These are phyloP conservation scores for Exophiala calicioides DNA, from an alignment of 2,329 filamentous ascomycete species.

Conservation along the genomic window DNA sequence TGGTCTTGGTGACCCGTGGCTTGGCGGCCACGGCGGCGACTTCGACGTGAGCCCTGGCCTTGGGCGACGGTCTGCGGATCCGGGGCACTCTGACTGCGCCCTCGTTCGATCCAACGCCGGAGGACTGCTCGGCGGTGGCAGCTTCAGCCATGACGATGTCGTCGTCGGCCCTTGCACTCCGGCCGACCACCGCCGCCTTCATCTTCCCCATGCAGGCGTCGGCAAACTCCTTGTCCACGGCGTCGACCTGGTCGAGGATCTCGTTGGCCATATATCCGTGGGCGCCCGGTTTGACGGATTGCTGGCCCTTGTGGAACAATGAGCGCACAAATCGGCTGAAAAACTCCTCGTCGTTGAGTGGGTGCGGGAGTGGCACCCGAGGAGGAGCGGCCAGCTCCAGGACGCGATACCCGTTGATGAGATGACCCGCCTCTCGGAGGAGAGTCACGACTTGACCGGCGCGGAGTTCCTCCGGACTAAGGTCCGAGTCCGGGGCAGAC, in stretches of 20 bases:
- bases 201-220: not conserved
- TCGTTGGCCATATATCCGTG: not conserved
- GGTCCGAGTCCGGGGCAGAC: too few species aligned
- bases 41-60: not conserved
- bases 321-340: not conserved
- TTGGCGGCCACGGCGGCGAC: too few species aligned
- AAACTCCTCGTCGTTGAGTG: not conserved
- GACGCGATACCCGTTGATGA: too few species aligned
- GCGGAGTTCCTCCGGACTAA: too few species aligned
- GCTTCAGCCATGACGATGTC: not conserved
- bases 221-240: not conserved
- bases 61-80: too few species aligned
- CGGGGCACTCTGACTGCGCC: too few species aligned
- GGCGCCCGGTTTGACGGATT: not conserved
- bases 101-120: not conserved
- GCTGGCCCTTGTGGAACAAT: not conserved
- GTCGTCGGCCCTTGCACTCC: not conserved
- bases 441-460: not conserved
- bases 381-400: too few species aligned
- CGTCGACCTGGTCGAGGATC: constrained; percentile 1
- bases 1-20: too few species aligned
- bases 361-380: constrained; percentile 1
- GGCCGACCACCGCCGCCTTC: not conserved
- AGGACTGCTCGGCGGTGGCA: not conserved
- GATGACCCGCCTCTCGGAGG: too few species aligned